These are phyloP conservation scores for Stephania japonica DNA, from an alignment of 164 flowering plant species.

Conservation along the genomic window DNA sequence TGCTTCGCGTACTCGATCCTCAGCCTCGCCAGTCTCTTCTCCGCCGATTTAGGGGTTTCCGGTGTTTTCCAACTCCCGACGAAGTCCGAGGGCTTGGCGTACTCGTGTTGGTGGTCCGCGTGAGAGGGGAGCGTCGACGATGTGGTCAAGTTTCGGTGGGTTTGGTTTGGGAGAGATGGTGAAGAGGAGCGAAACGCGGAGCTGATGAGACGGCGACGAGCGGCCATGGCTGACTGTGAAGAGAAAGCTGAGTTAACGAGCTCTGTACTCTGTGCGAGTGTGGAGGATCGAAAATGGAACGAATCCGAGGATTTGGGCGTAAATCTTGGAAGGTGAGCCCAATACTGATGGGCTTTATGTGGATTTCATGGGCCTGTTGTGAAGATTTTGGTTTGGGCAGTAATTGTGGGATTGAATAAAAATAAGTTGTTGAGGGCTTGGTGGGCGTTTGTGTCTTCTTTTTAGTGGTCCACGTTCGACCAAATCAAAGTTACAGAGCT, in stretches of 20 bases:
- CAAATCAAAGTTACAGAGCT: too few relatives aligned
- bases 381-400: background rate
- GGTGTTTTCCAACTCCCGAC: constrained; percentile 66
- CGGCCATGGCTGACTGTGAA: constrained; percentile 16
- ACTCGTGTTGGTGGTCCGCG: constrained; percentile 38
- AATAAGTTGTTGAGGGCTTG: too few relatives aligned
- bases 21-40: constrained; percentile 38
- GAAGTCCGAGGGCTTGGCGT: constrained; percentile 34
- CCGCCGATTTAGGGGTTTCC: constrained; percentile 56
- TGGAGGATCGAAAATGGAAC: too few relatives aligned
- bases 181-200: constrained; percentile 9
- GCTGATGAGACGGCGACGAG: constrained; percentile 8
- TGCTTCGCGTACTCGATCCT: constrained; percentile 61
- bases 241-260: background rate
- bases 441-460: too few relatives aligned
- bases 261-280: background rate
- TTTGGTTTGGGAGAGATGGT: constrained; percentile 2
- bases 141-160: constrained; percentile 14
- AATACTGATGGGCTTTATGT: background rate
- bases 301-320: background rate
- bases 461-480: too few relatives aligned
- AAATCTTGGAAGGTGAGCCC: background rate
- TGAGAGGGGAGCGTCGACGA: constrained; percentile 14
- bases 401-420: background rate
- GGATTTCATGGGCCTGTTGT: background rate